Percentiles rank a stretch among this genome's conserved stretches.
These are phyloP conservation scores for Maudiozyma bulderi DNA, from an alignment of 805 yeast species.

Conservation along the genomic window DNA sequence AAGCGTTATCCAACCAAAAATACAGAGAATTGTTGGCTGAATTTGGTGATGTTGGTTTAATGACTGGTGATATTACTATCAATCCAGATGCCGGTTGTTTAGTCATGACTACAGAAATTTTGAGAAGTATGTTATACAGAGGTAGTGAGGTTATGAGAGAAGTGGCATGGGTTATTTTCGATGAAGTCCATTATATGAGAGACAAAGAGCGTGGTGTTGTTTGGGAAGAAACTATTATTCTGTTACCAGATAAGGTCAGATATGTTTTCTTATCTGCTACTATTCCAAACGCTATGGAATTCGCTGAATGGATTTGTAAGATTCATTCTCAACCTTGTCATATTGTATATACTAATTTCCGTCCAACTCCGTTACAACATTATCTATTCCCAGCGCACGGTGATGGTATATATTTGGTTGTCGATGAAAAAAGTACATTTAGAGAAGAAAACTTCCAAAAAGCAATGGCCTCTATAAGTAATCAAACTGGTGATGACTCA, in stretches of 20 bases:
- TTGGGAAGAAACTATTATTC: slow-evolving; percentile 97
- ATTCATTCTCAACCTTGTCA: slow-evolving; percentile 96
- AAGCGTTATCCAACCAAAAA: slow-evolving; percentile 89
- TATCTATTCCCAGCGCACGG: slow-evolving; percentile 98
- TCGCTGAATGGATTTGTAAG: slow-evolving; percentile 97
- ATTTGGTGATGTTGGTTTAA: slow-evolving; percentile 93
- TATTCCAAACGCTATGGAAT: slow-evolving; percentile 95
- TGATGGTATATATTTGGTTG: slow-evolving; percentile 94
- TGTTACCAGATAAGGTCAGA: slow-evolving; percentile 91
- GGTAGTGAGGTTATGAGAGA: slow-evolving; percentile 98
- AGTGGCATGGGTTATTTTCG: slow-evolving; percentile 97
- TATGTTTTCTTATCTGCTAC: slow-evolving; percentile 93
- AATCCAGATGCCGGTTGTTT: slow-evolving; percentile 97
- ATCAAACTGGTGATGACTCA: slow-evolving; percentile 77
- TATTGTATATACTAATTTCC: slow-evolving; percentile 95
- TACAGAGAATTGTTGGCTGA: slow-evolving; percentile 87
- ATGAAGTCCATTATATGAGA: slow-evolving; percentile 97
- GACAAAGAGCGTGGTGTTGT: slow-evolving; percentile 98
- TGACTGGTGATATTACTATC: slow-evolving; percentile 98
- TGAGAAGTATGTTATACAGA: slow-evolving; percentile 90
- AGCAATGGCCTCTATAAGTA: slow-evolving; percentile 91
- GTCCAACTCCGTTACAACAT: slow-evolving; percentile 98
- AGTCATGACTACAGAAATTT: slow-evolving; percentile 98
- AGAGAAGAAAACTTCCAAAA: slow-evolving; percentile 97
- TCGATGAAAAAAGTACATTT: slow-evolving; percentile 92